Evolutionary conservation across 306 rosid genomes (phyloP).

Genomic region (Castanospermum australe): DNA sequence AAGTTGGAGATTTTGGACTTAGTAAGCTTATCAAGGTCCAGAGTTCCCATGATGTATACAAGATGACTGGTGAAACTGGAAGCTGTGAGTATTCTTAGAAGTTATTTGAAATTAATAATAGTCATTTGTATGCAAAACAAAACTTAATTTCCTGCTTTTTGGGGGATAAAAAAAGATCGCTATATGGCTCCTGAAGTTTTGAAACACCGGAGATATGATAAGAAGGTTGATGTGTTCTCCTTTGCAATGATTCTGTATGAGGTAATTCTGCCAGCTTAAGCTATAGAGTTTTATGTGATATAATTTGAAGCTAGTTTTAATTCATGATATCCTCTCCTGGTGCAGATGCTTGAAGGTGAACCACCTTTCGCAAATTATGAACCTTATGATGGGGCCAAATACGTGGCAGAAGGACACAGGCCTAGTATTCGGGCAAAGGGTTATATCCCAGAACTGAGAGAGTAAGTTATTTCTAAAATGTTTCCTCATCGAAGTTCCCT

Average conservation of each 20-base stretch:
- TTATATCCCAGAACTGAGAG: slow-evolving; percentile 57
- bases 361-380: slow-evolving; percentile 78
- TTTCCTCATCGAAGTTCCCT: background rate
- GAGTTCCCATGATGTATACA: slow-evolving; percentile 82
- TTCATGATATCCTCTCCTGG: slow-evolving; percentile 31
- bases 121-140: background rate
- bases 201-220: slow-evolving; percentile 83
- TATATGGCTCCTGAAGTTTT: slow-evolving; percentile 98
- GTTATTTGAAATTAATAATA: background rate
- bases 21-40: slow-evolving; percentile 92
- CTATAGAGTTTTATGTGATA: background rate
- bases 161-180: slow-evolving; percentile 58
- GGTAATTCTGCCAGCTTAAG: slow-evolving; percentile 50
- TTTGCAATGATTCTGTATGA: slow-evolving; percentile 91
- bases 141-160: slow-evolving; percentile 17
- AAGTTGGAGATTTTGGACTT: slow-evolving; percentile 92
- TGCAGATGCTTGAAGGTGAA: slow-evolving; percentile 93
- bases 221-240: slow-evolving; percentile 95
- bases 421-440: slow-evolving; percentile 69
- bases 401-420: slow-evolving; percentile 83
- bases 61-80: slow-evolving; percentile 98
- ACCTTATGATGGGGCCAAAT: slow-evolving; percentile 89
- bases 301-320: slow-evolving; percentile 22
- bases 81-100: slow-evolving; percentile 65
- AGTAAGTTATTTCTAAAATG: slow-evolving; percentile 49